Conservation (phyloP, 257 asterid species). For the Schizonepeta tenuifolia region DNA sequence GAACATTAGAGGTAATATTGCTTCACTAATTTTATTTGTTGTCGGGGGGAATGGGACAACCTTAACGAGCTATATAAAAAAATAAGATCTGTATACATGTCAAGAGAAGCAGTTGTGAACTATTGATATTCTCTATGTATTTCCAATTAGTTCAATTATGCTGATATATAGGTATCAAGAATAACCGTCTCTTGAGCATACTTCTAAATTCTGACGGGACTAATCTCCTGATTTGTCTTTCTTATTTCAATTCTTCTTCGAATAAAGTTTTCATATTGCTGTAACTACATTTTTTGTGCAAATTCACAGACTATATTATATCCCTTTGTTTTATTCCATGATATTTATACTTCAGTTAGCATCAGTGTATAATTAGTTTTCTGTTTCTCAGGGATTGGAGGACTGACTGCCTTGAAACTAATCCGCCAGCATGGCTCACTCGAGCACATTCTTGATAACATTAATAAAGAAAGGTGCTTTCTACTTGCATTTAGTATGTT, state of each 20-base stretch:
- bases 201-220: not conserved
- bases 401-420: slow-evolving; percentile 90
- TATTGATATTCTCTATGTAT: not conserved
- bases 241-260: not conserved
- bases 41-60: not conserved
- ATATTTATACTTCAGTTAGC: not conserved
- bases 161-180: slow-evolving; percentile 1
- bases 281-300: not conserved
- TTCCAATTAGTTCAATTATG: not conserved
- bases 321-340: slow-evolving; percentile 9
- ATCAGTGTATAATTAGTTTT: not conserved
- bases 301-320: not conserved
- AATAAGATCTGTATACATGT: not conserved
- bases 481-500: not conserved
- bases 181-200: not conserved
- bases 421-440: slow-evolving; percentile 87
- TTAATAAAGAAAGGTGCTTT: slow-evolving; percentile 84
- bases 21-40: slow-evolving; percentile 13
- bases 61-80: slow-evolving; percentile 25
- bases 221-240: not conserved
- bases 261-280: not conserved
- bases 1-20: slow-evolving; percentile 75
- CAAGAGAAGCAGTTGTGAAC: not conserved
- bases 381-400: slow-evolving; percentile 79
- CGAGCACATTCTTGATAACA: slow-evolving; percentile 79